phyloP scores from a whole-genome alignment of 1,139 yeast species.

The Magnusiomyces paraingens region DNA sequence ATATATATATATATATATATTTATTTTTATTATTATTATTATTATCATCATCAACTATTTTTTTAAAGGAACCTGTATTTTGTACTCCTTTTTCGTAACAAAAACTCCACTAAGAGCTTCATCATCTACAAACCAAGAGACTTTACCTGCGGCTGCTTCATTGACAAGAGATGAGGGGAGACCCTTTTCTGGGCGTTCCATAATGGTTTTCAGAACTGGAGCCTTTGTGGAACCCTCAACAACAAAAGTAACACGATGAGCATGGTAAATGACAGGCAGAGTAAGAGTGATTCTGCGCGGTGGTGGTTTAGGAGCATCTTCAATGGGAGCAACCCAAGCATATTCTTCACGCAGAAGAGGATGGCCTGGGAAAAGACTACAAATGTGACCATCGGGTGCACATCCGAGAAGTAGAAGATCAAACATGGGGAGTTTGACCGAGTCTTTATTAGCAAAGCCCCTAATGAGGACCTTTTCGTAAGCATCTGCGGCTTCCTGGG shows the following conservation, averaged over 20 bases:
- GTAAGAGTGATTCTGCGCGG: slow-evolving; percentile 82
- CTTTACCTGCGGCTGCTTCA: slow-evolving; percentile 94
- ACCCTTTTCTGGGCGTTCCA: slow-evolving; percentile 97
- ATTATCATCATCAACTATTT: not conserved
- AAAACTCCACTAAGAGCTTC: slow-evolving; percentile 85
- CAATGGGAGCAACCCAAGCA: slow-evolving; percentile 96
- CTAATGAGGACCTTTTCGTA: slow-evolving; percentile 80
- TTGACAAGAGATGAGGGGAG: slow-evolving; percentile 90
- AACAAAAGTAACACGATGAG: slow-evolving; percentile 86
- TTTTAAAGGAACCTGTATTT: slow-evolving; percentile 27
- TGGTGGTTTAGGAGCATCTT: slow-evolving; percentile 89
- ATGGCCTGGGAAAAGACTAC: slow-evolving; percentile 89
- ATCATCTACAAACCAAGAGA: slow-evolving; percentile 95
- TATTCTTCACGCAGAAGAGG: slow-evolving; percentile 81
- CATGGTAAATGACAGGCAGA: slow-evolving; percentile 91
- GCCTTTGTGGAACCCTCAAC: slow-evolving; percentile 96
- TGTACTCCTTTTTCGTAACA: slow-evolving; percentile 70
- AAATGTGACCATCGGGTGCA: slow-evolving; percentile 98
- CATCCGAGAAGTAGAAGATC: slow-evolving; percentile 87
- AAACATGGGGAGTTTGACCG: slow-evolving; percentile 91
- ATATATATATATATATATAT: no score
- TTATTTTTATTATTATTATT: not conserved
- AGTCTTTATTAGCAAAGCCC: slow-evolving; percentile 94
- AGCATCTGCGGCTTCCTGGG: slow-evolving; percentile 90
- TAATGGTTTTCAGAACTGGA: slow-evolving; percentile 81